These are phyloP conservation scores for Aegle marmelos DNA, from an alignment of 345 rosid species.

Conservation along the genomic window DNA sequence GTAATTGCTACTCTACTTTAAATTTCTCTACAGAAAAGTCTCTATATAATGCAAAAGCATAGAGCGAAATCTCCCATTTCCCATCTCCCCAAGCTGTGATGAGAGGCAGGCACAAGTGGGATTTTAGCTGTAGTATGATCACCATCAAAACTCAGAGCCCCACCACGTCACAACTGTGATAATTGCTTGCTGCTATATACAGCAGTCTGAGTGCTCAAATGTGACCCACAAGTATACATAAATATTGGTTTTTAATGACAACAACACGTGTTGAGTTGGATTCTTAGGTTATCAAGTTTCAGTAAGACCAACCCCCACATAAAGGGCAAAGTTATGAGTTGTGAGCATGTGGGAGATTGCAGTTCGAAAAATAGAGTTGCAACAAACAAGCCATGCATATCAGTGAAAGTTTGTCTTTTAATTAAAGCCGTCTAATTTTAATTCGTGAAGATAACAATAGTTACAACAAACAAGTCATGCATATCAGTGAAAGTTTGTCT, in stretches of 20 bases:
- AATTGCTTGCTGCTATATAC: conserved; percentile 1
- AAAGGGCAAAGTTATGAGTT: conserved; percentile 24
- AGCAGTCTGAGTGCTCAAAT: not conserved
- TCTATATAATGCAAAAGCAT: not conserved
- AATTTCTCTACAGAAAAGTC: not conserved
- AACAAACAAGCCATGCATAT: not conserved
- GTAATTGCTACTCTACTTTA: not conserved
- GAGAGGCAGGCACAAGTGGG: conserved; percentile 29
- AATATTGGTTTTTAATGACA: conserved; percentile 22
- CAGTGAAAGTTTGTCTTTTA: conserved; percentile 9
- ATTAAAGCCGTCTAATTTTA: not conserved
- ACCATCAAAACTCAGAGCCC: conserved; percentile 1
- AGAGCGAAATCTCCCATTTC: not conserved
- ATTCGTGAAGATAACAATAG: too few species aligned
- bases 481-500: conserved; percentile 8
- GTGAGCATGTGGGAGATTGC: conserved; percentile 26
- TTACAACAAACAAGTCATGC: not conserved
- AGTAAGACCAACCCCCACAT: conserved; percentile 12
- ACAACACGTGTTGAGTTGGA: conserved; percentile 30
- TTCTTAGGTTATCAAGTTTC: conserved; percentile 15
- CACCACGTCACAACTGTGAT: conserved; percentile 25
- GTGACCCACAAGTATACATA: not conserved
- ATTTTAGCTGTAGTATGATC: conserved; percentile 29
- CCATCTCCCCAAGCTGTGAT: conserved; percentile 12
- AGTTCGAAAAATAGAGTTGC: not conserved